Conservation (phyloP, 495 filamentous ascomycete genomes). For the Podospora tetraspora region DNA sequence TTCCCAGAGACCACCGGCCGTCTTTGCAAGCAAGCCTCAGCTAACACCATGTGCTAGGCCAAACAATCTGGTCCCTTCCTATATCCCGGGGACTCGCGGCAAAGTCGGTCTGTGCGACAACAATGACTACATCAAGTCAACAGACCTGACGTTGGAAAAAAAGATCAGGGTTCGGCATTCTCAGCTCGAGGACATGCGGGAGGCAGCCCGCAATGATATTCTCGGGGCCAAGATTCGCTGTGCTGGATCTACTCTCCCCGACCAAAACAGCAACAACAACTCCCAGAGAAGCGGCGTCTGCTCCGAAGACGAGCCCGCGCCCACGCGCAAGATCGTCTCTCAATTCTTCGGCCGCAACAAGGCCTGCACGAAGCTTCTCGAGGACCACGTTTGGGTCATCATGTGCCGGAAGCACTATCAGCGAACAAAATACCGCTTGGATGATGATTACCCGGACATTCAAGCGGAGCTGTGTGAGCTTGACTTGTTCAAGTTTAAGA, state of each 20-base stretch:
- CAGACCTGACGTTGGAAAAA: not conserved
- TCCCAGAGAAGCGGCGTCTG: too few species aligned
- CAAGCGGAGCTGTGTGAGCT: conserved; percentile 56
- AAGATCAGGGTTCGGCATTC: not conserved
- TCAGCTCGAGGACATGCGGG: not conserved
- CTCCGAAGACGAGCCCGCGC: too few species aligned
- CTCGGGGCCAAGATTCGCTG: not conserved
- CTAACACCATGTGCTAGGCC: not conserved
- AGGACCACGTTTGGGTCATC: conserved; percentile 61
- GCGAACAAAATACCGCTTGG: conserved; percentile 60
- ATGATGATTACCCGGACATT: conserved; percentile 50
- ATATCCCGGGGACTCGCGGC: not conserved
- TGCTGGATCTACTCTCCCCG: not conserved
- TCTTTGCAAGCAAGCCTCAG: not conserved
- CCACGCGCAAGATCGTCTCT: conserved; percentile 65
- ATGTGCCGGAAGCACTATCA: conserved; percentile 84
- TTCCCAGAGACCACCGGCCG: not conserved
- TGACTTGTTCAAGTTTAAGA: conserved; percentile 54
- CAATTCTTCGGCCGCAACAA: conserved; percentile 92
- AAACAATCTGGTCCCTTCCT: not conserved
- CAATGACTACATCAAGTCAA: not conserved
- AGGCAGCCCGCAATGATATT: not conserved
- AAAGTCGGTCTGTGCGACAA: conserved; percentile 31
- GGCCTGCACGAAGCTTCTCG: conserved; percentile 61
- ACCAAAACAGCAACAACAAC: not conserved